Evolutionary conservation across 345 rosid genomes (phyloP).

Genomic region (Brassica rapa): DNA sequence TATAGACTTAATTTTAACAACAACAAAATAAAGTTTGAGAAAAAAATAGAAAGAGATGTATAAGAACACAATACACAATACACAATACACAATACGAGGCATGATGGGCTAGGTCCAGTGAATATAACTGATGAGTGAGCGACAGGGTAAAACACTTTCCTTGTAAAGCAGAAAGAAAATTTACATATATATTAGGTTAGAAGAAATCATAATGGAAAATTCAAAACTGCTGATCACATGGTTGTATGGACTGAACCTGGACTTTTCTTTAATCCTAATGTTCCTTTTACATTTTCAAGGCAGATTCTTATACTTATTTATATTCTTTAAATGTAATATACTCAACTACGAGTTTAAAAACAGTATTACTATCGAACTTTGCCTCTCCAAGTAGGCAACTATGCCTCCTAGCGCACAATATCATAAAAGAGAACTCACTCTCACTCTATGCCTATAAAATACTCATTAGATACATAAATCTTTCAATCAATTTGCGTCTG

Average conservation of each 20-base stretch:
- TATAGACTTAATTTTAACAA: not conserved
- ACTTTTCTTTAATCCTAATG: conserved; percentile 27
- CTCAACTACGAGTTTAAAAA: not conserved
- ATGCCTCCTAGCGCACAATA: conserved; percentile 16
- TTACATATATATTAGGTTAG: conserved; percentile 35
- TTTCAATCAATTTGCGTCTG: conserved; percentile 25
- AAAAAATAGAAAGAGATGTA: not conserved
- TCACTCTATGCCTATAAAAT: conserved; percentile 45
- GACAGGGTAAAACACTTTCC: conserved; percentile 25
- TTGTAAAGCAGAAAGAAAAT: conserved; percentile 28
- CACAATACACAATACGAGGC: not conserved
- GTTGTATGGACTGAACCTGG: conserved; percentile 51
- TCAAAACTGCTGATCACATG: conserved; percentile 44
- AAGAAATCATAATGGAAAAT: conserved; percentile 33
- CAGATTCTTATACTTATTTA: conserved; percentile 21
- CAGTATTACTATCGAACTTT: conserved; percentile 32
- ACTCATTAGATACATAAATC: conserved; percentile 21
- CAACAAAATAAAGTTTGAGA: not conserved
- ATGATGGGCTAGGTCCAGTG: conserved; percentile 22
- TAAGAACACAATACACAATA: not conserved
- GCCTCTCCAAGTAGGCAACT: conserved; percentile 40
- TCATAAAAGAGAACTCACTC: not conserved
- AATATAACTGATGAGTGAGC: conserved; percentile 7
- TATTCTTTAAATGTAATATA: conserved; percentile 14
- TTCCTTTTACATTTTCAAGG: conserved; percentile 41